phyloP scores from a whole-genome alignment of 2,329 filamentous ascomycete species.

The Rutstroemia sp. region DNA sequence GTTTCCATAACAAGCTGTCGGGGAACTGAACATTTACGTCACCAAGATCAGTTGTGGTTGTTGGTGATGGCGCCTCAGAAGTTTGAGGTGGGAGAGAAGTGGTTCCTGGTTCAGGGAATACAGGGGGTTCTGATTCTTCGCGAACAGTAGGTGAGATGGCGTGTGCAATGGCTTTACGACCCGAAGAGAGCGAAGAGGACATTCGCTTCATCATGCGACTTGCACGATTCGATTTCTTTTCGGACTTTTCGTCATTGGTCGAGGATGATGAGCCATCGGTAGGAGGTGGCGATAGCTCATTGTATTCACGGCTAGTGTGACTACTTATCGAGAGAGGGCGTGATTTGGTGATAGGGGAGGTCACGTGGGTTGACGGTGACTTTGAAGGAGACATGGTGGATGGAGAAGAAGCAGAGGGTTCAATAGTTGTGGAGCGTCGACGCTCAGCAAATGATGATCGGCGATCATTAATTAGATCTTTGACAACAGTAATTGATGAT shows the following conservation, averaged over 20 bases:
- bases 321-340: conserved; percentile 61
- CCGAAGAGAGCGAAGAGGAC: conserved; percentile 47
- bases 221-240: conserved; percentile 41
- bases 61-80: conserved; percentile 30
- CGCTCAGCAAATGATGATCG: conserved; percentile 43
- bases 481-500: conserved; percentile 52
- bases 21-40: conserved; percentile 97
- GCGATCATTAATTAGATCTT: conserved; percentile 48
- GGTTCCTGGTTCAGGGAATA: not conserved
- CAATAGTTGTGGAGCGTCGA: conserved; percentile 37
- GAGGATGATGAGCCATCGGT: conserved; percentile 33
- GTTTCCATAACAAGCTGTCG: conserved; percentile 93
- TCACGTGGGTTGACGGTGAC: conserved; percentile 34
- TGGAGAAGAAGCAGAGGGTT: conserved; percentile 33
- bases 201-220: conserved; percentile 56
- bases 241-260: conserved; percentile 41
- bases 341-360: conserved; percentile 43
- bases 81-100: conserved; percentile 16
- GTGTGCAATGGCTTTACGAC: conserved; percentile 31
- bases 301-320: conserved; percentile 30
- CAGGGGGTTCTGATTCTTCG: conserved; percentile 31
- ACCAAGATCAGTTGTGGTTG: conserved; percentile 37
- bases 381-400: conserved; percentile 39
- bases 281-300: conserved; percentile 30
- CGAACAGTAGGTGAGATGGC: conserved; percentile 29